Evolutionary conservation across 108 stramenopile species (phyloP).

Genomic region (Pseudonitzschia pungens): DNA sequence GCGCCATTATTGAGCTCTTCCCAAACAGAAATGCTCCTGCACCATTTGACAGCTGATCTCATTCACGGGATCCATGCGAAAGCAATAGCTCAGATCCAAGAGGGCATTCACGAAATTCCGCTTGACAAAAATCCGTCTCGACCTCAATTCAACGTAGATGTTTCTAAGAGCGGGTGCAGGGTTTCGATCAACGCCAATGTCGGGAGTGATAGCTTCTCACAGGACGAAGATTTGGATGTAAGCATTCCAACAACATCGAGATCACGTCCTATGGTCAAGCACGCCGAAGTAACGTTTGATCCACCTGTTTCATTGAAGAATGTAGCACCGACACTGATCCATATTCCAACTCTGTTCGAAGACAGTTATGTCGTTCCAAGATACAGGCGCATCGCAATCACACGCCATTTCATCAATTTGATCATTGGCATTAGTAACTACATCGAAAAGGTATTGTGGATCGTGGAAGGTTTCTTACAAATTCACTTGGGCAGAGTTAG

Average conservation of each 20-base stretch:
- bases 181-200: constrained; percentile 53
- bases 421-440: constrained; percentile 61
- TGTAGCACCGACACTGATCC: constrained; percentile 86
- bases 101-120: constrained; percentile 75
- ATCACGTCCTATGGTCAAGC: constrained; percentile 80
- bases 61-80: constrained; percentile 73
- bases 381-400: constrained; percentile 55
- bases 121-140: constrained; percentile 75
- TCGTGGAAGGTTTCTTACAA: constrained; percentile 73
- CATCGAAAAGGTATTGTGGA: constrained; percentile 80
- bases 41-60: constrained; percentile 75
- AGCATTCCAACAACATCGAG: constrained; percentile 46
- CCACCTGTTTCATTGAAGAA: constrained; percentile 77
- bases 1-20: constrained; percentile 84
- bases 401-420: constrained; percentile 60
- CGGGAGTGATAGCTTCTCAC: constrained; percentile 66
- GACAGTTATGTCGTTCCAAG: constrained; percentile 58
- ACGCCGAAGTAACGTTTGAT: constrained; percentile 62
- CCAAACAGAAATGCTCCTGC: constrained; percentile 64
- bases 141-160: constrained; percentile 76
- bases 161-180: constrained; percentile 57
- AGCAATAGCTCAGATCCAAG: constrained; percentile 55
- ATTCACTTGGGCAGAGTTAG: constrained; percentile 75
- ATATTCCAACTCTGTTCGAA: constrained; percentile 83
- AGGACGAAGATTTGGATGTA: constrained; percentile 72